Evolutionary conservation across 306 rosid genomes (phyloP).

Genomic region (Sechiopsis laciniata): DNA sequence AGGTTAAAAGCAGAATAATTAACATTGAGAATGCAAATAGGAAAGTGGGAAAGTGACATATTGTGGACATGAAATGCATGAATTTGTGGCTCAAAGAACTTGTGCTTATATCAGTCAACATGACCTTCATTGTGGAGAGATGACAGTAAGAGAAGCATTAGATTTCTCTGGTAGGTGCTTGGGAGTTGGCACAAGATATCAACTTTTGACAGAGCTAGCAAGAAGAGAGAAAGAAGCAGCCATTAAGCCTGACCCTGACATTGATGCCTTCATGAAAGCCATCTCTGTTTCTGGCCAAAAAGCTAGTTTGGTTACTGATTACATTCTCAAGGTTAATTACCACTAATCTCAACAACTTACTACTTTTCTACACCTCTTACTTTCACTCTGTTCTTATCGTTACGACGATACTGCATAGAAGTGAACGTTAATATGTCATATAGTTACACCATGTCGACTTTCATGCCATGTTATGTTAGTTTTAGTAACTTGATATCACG

Average conservation of each 20-base stretch:
- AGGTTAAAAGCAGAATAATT: no score
- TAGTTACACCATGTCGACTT: neutral
- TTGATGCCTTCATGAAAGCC: constrained; percentile 88
- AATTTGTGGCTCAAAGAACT: constrained; percentile 72
- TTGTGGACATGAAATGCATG: constrained; percentile 67
- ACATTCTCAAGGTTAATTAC: constrained; percentile 54
- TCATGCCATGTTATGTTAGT: neutral
- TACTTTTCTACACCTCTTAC: neutral
- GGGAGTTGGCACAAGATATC: constrained; percentile 77
- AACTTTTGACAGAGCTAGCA: constrained; percentile 59
- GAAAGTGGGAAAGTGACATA: constrained; percentile 60
- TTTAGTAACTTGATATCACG: no score
- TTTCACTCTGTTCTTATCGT: neutral
- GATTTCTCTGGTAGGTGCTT: constrained; percentile 76
- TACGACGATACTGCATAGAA: neutral
- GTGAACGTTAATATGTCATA: neutral
- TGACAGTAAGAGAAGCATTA: constrained; percentile 90
- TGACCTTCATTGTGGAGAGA: constrained; percentile 74
- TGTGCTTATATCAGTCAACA: constrained; percentile 80
- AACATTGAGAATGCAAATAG: constrained; percentile 24
- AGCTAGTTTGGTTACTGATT: constrained; percentile 55
- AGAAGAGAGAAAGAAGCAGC: constrained; percentile 72
- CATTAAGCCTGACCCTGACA: constrained; percentile 67
- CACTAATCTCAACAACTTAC: neutral
- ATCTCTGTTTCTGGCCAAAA: constrained; percentile 47